Evolutionary conservation across 1,284 basidiomycete species (phyloP), one percentile per base, ranked within the genome.

Genomic region (Peniophora sp.): DNA sequence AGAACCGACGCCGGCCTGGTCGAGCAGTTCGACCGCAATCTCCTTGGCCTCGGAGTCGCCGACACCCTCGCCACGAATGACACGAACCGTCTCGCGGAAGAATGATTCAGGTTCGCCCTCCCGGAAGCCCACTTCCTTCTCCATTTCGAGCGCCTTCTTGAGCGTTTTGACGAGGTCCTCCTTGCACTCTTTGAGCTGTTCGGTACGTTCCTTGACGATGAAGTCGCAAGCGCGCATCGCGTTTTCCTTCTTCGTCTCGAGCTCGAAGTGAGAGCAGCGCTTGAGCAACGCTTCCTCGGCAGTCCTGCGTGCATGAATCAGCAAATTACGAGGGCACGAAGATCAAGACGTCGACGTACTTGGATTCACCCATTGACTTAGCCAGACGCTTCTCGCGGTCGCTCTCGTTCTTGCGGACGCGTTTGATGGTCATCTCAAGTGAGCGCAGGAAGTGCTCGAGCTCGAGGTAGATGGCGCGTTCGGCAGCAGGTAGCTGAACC

Each of bases 391-490:
- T 88, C 63, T 96, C 93, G 56, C 94, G 82, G 64, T 97, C 94
- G 53, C 91, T 91, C 60, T 92, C 89, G 9, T 83, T 89, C 69
- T 94, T 92, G 74, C 82, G 89, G 35, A 83, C 81, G 32, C 86
- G 82, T 64, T 89, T 89, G 57, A 90, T 86, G 1, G 82, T 89
- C 83, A 93, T 91, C 56, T 94, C 92, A 20, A 94, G 71, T 14
- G 91, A 88, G 48, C 89, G 87, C 23, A 97, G 73, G 61, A 96
- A 90, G 60, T 97, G 94, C 61, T 96, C 93, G n/a, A 97, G 78
- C 65, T 97, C 94, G 35, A 97, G 75, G 64, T 97, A 97, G 55
- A 97, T 92, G 0, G 95, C 94, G 11, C 91, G 87, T 65, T 97
- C 95, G 0, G 95, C 92, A 0, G 95, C 92, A 14, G 95, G 94